Percentiles rank a stretch among this genome's conserved stretches.
Evolutionary conservation across 2,329 filamentous ascomycete genomes (phyloP).

Genomic region (Pochonia chlamydosporia): DNA sequence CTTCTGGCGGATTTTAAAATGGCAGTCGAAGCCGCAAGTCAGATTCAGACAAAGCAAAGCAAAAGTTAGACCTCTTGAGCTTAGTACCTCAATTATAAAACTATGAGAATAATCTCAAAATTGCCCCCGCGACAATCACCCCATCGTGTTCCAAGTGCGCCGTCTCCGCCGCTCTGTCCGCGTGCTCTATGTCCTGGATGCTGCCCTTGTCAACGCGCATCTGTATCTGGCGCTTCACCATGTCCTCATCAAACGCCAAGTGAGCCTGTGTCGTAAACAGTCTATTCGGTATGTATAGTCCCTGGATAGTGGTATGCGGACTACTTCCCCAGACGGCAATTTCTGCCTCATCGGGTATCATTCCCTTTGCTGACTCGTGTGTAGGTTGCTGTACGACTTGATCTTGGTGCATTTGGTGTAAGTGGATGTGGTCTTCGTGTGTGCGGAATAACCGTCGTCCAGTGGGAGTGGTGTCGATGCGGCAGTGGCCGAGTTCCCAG

Average conservation of each 20-base stretch:
- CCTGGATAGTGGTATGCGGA: constrained; percentile 62
- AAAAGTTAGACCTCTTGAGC: no score
- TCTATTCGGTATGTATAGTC: constrained; percentile 60
- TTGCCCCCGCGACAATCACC: constrained; percentile 57
- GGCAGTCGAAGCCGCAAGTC: no score
- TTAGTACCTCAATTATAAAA: no score
- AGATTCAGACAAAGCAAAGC: no score
- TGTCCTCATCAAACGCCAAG: constrained; percentile 66
- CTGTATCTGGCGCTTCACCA: constrained; percentile 59
- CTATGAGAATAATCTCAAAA: constrained; percentile 59
- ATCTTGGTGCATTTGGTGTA: constrained; percentile 34
- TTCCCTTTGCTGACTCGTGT: constrained; percentile 34
- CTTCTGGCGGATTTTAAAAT: no score
- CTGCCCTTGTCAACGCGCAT: constrained; percentile 52
- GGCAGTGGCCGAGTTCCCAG: constrained; percentile 69
- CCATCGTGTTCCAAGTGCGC: constrained; percentile 65
- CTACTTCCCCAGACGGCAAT: constrained; percentile 58
- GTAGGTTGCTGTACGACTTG: constrained; percentile 58
- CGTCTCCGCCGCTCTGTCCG: constrained; percentile 54
- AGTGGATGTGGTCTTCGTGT: not conserved
- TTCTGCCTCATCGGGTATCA: constrained; percentile 32
- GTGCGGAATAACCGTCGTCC: constrained; percentile 51
- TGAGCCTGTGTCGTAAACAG: constrained; percentile 75
- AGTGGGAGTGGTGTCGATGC: constrained; percentile 56
- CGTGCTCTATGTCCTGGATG: constrained; percentile 57